Base-by-base conservation (phyloP, 345 rosid species). In the Gossypium thurberi region DNA sequence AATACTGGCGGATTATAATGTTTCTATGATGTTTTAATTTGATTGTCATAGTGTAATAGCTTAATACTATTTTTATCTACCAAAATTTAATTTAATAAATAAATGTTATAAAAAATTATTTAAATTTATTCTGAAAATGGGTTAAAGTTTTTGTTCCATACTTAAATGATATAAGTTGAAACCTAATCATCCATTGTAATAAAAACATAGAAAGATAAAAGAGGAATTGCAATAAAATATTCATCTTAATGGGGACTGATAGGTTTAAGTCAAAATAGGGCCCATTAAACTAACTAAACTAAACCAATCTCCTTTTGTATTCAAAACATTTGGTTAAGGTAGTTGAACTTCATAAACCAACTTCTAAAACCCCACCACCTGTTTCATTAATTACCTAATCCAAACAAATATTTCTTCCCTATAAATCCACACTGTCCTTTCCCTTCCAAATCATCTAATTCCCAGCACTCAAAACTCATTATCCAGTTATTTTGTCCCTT, bases 341-440 rank as follows among this genome's bases (percentile, higher is more conserved):
- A 42, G 90, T 77, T 84, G 85, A 85, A 63, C 91, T 85, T 74
- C 85, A 80, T 76, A 18, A 81, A 87, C 86, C 89, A 82, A 82
- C 85, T 82, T 66, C 75, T n/a, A 72, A 47, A 37, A 64, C 74
- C 57, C 51, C 78, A 64, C 74, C 57, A 56, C 78, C 61, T 51
- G 10, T 66, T 8, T 17, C 57, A 8, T 50, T 51, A 69, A 3
- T 68, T 51, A 69, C 72, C 76, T 43, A 62, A 69, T 8, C 65
- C 15, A 13, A 56, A 40, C 53, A 4, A 4, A 33, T 33, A 33
- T 33, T 33, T 33, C 40, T 71, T 21, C 25, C 73, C 10, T 69
- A 74, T 84, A 83, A 87, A 20, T 76, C 60, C 58, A 42, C 51
- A 44, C 28, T 9, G 6, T 53, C 62, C 42, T 6, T 68, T 70